Percentiles rank a stretch among this genome's conserved stretches.
Conservation (phyloP, 495 filamentous ascomycete species). For the Amniculicola lignicola region DNA sequence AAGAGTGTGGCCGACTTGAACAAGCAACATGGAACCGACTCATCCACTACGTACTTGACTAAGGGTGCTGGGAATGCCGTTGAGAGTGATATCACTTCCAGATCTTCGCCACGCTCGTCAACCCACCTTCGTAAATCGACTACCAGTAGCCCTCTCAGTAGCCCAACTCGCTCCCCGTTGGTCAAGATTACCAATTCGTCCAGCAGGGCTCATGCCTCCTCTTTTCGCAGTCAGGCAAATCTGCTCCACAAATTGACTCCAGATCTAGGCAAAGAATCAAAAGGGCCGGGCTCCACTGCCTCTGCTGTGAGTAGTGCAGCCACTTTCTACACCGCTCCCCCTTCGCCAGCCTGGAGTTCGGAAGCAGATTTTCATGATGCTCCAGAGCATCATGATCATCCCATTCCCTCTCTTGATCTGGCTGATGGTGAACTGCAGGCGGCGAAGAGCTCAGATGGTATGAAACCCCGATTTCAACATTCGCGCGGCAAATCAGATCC, state of each 20-base stretch:
- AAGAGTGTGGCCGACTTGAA: conserved; percentile 9
- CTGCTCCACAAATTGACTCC: too few species aligned
- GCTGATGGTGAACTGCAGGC: conserved; percentile 5
- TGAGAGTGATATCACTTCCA: conserved; percentile 5
- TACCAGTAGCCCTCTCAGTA: conserved; percentile 9
- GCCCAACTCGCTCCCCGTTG: neutral
- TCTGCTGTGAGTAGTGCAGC: conserved; percentile 2
- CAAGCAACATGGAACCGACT: conserved; percentile 3
- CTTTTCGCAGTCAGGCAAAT: neutral
- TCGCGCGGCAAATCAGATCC: conserved; percentile 12
- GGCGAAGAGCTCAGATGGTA: neutral
- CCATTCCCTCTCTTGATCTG: neutral
- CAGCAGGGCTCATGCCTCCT: conserved; percentile 11
- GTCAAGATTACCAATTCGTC: neutral
- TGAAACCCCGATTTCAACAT: neutral
- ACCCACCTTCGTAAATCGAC: neutral
- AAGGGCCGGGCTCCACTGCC: neutral
- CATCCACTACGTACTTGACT: conserved; percentile 10
- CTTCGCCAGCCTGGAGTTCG: conserved; percentile 6
- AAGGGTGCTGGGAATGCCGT: conserved; percentile 15
- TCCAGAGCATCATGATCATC: conserved; percentile 7
- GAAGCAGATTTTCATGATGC: conserved; percentile 14
- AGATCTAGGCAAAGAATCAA: neutral
- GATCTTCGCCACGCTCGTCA: neutral
- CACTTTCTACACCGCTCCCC: conserved; percentile 6